These are phyloP conservation scores for Russula griseocarnosa DNA, from an alignment of 768 basidiomycete species.

Conservation along the genomic window DNA sequence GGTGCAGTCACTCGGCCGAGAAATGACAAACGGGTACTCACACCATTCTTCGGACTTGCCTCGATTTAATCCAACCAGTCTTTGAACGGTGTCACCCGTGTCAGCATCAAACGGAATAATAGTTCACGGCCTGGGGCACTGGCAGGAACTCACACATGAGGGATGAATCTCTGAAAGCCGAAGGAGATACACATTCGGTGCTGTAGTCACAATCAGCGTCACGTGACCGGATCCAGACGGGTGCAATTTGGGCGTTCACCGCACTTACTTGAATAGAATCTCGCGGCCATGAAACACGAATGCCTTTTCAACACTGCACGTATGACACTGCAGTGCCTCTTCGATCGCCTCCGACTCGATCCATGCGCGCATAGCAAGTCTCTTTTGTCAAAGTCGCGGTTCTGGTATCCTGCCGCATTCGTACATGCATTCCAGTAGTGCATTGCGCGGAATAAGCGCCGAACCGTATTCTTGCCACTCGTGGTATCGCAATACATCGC, in stretches of 20 bases:
- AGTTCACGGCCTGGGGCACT: slow-evolving; percentile 5
- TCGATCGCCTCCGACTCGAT: slow-evolving; percentile 66
- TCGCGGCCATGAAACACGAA: slow-evolving; percentile 69
- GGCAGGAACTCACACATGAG: slow-evolving; percentile 47
- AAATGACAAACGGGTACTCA: slow-evolving; percentile 36
- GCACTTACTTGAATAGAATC: slow-evolving; percentile 64
- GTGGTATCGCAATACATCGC: slow-evolving; percentile 33
- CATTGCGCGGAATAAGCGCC: slow-evolving; percentile 68
- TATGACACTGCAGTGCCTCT: slow-evolving; percentile 55
- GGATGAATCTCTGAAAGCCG: slow-evolving; percentile 62
- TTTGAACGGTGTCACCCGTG: slow-evolving; percentile 34
- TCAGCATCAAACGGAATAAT: slow-evolving; percentile 32
- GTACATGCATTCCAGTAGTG: slow-evolving; percentile 71
- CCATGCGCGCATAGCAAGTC: slow-evolving; percentile 65
- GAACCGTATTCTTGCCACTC: slow-evolving; percentile 58
- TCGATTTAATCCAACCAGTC: slow-evolving; percentile 35
- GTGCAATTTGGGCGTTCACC: slow-evolving; percentile 31
- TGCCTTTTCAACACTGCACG: slow-evolving; percentile 61
- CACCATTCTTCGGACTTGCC: slow-evolving; percentile 64
- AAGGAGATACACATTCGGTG: slow-evolving; percentile 65
- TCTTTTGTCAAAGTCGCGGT: slow-evolving; percentile 49
- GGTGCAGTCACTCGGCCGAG: slow-evolving; percentile 22
- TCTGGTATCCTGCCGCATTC: slow-evolving; percentile 46
- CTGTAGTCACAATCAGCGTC: slow-evolving; percentile 37
- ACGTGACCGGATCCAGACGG: neutral